Percentiles rank a stretch among this genome's conserved stretches.
Conservation (phyloP, 768 basidiomycete species). For the Tricholoma hemisulphureum region DNA sequence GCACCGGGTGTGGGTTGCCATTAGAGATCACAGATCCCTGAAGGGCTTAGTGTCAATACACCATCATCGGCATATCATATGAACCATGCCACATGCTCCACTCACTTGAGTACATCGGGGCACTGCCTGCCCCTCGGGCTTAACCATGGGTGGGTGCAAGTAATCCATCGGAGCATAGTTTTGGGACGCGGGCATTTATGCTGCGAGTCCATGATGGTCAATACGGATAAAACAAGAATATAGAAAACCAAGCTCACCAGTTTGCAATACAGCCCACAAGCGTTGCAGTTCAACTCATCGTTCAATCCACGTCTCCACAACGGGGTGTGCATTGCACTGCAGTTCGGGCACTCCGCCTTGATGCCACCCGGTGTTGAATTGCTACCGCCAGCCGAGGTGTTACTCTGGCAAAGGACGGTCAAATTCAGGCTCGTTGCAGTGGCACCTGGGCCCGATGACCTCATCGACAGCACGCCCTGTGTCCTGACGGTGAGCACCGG, state of each 20-base stretch:
- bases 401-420: conserved; percentile 36
- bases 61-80: conserved; percentile 23
- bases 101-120: conserved; percentile 27
- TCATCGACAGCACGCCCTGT: conserved; percentile 42
- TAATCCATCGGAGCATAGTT: conserved; percentile 85
- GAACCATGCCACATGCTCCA: conserved; percentile 15
- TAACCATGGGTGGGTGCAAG: conserved; percentile 73
- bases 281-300: conserved; percentile 88
- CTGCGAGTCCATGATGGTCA: conserved; percentile 31
- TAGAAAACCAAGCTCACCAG: conserved; percentile 55
- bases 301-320: conserved; percentile 85
- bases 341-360: conserved; percentile 86
- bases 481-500: conserved; percentile 66
- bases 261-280: conserved; percentile 86
- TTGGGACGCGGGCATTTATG: conserved; percentile 89
- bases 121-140: conserved; percentile 31
- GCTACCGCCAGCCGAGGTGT: conserved; percentile 13
- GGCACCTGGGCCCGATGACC: conserved; percentile 61
- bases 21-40: background rate
- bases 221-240: conserved; percentile 2
- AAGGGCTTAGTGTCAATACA: conserved; percentile 13
- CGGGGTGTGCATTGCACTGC: conserved; percentile 85
- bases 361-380: conserved; percentile 53
- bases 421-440: conserved; percentile 60
- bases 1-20: no score